These are phyloP conservation scores for Azolla pinnata DNA, from an alignment of 75 land plant species.

Conservation along the genomic window DNA sequence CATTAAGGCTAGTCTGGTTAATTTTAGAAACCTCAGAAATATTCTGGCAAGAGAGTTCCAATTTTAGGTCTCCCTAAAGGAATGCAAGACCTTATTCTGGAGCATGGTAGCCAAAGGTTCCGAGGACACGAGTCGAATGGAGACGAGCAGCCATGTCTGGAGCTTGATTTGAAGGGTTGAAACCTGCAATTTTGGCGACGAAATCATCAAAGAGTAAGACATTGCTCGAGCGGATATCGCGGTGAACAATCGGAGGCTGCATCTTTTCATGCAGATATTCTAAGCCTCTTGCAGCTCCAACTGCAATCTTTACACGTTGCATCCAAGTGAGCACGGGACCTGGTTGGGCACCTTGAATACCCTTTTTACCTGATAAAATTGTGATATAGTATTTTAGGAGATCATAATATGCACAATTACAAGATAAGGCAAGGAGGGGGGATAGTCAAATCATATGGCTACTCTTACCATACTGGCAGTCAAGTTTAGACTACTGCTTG, in stretches of 20 bases:
- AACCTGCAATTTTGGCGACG: slow-evolving; percentile 55
- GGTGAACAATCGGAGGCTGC: slow-evolving; percentile 62
- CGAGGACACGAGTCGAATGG: slow-evolving; percentile 75
- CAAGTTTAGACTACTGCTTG: too few relatives aligned
- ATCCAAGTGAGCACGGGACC: slow-evolving; percentile 67
- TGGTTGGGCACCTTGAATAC: slow-evolving; percentile 68
- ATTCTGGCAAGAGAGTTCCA: too few relatives aligned
- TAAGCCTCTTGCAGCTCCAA: slow-evolving; percentile 68
- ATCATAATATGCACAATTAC: too few relatives aligned
- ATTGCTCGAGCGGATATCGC: slow-evolving; percentile 76
- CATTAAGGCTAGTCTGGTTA: too few relatives aligned
- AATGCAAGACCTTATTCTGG: slow-evolving; percentile 57
- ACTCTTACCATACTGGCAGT: too few relatives aligned
- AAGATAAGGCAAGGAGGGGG: too few relatives aligned
- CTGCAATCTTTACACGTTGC: slow-evolving; percentile 67
- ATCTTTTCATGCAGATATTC: slow-evolving; percentile 65
- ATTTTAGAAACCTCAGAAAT: too few relatives aligned
- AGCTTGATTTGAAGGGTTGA: slow-evolving; percentile 58
- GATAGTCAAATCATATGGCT: too few relatives aligned
- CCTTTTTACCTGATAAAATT: slow-evolving; percentile 77
- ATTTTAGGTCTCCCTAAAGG: too few relatives aligned
- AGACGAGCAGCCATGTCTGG: slow-evolving; percentile 70
- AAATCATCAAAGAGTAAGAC: slow-evolving; percentile 62
- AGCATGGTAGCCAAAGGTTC: slow-evolving; percentile 84
- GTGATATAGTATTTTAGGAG: too few relatives aligned